Conservation (phyloP, 2,329 filamentous ascomycete genomes). For the Verticillium nubilum region DNA sequence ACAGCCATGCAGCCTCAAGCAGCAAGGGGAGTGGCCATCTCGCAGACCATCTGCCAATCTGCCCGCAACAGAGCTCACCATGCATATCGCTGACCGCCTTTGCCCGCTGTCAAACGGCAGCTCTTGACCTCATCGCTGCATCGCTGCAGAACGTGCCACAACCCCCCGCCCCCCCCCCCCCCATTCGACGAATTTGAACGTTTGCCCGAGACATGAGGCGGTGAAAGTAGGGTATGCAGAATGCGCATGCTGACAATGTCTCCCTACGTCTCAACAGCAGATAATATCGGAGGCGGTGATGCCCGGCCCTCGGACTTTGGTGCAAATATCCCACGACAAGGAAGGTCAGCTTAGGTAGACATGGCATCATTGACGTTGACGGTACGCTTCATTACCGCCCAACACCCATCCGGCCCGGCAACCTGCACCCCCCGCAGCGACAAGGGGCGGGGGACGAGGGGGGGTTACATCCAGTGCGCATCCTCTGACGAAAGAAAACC, state of each 20-base stretch:
- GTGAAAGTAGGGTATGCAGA: background rate
- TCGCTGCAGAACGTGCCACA: background rate
- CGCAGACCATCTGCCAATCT: background rate
- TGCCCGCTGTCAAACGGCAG: background rate
- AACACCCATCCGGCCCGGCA: background rate
- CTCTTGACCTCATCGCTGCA: background rate
- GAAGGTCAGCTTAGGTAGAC: no score
- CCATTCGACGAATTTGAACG: background rate
- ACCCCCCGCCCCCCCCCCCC: background rate
- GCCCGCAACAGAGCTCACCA: background rate
- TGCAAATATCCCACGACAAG: no score
- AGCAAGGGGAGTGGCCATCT: no score
- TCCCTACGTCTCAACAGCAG: background rate
- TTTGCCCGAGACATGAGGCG: background rate
- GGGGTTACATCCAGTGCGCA: slow-evolving; percentile 3
- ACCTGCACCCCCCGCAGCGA: background rate
- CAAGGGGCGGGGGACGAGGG: background rate
- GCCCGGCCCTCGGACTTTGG: background rate
- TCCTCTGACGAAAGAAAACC: background rate
- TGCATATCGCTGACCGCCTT: background rate
- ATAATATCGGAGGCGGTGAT: background rate
- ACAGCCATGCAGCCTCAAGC: no score
- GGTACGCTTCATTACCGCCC: background rate
- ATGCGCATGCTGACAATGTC: background rate
- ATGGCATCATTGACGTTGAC: background rate